Evolutionary conservation across 306 rosid genomes (phyloP).

Genomic region (Oemleria cerasiformis): DNA sequence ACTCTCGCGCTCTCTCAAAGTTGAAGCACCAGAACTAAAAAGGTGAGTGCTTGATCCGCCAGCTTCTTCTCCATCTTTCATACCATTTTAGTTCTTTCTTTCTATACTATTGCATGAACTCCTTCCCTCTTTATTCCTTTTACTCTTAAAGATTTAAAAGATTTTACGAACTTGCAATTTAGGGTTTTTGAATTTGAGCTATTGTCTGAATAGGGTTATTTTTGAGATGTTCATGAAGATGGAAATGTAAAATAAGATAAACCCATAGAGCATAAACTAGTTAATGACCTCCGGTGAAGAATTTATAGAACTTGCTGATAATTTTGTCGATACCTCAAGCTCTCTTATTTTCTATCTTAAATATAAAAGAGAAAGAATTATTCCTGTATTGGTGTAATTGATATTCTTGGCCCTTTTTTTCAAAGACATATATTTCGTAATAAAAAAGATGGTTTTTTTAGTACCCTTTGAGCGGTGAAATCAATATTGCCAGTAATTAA

Average conservation of each 20-base stretch:
- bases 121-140: neutral
- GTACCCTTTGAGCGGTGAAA: neutral
- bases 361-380: neutral
- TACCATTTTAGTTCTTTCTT: neutral
- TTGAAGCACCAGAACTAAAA: neutral
- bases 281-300: neutral
- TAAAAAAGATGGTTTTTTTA: neutral
- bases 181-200: slow-evolving; percentile 14
- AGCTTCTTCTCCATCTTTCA: neutral
- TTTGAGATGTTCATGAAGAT: neutral
- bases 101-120: neutral
- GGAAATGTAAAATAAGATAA: neutral
- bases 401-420: neutral
- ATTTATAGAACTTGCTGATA: neutral
- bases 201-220: neutral
- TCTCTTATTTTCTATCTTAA: neutral
- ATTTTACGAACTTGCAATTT: neutral
- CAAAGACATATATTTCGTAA: neutral
- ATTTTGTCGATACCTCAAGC: neutral
- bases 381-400: neutral
- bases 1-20: slow-evolving; percentile 6
- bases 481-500: neutral
- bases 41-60: slow-evolving; percentile 9
- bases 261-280: neutral
- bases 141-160: neutral